Evolutionary conservation across 2,329 filamentous ascomycete genomes (phyloP).

Genomic region (Aspergillus viridinutans): DNA sequence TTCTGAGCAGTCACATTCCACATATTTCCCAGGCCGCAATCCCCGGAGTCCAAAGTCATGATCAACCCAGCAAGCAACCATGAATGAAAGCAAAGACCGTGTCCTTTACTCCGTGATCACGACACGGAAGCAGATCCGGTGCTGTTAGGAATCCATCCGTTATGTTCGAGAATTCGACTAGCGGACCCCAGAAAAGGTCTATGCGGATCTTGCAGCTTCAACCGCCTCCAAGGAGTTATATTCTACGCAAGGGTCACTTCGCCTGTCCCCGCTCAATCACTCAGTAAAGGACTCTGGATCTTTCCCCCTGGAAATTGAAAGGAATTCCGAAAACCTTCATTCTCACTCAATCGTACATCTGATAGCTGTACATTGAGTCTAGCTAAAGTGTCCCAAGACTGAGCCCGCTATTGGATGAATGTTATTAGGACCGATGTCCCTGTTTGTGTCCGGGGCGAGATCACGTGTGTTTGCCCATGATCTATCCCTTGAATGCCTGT

Average conservation of each 20-base stretch:
- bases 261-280: neutral
- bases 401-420: neutral
- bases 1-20: slow-evolving; percentile 19
- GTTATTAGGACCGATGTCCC: no score
- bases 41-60: slow-evolving; percentile 9
- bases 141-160: neutral
- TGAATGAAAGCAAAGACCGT: neutral
- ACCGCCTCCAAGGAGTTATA: neutral
- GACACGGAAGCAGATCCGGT: neutral
- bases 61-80: neutral
- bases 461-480: neutral
- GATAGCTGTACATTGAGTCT: neutral
- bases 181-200: neutral
- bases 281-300: neutral
- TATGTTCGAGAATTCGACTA: neutral
- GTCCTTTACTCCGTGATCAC: neutral
- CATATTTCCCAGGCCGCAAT: slow-evolving; percentile 9
- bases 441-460: neutral
- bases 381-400: neutral
- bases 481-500: neutral
- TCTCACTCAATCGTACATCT: neutral
- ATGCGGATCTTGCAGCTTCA: neutral
- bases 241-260: neutral
- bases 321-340: neutral
- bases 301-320: neutral